Base-by-base conservation (phyloP, 306 rosid genomes). In the Carpinus fangiana region DNA sequence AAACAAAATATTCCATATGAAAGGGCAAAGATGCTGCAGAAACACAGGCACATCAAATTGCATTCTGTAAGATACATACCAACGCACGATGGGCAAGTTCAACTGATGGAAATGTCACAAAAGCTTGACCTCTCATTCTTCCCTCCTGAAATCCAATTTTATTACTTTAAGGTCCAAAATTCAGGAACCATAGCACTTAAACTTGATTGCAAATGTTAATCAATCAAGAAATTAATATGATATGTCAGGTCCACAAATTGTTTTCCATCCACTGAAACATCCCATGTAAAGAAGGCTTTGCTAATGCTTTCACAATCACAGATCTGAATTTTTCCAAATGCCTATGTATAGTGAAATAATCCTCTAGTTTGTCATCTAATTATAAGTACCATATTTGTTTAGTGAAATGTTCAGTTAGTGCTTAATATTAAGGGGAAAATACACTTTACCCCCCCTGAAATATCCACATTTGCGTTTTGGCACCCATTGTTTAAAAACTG, bases 111-210 rank as follows among this genome's bases (percentile, higher is more conserved):
- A 95, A 91, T 72, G 98, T 95, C 82, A 95, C 67, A 80, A 95
- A 95, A 3, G 98, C 97, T 89, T 95, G 98, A 70, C 97, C 98
- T 83, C 93, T 91, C 98, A 95, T 95, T 85, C 98, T 88, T 85
- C 98, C 98, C 86, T 92, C 98, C 98, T 92, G 95, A 82, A 81
- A 92, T 80, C 74, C 68, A 80, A 7, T 46, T 70, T 48, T 31
- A 11, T 62, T 45, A 80, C n/a, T 45, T 84, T 68, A n/a, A 65
- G 76, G 83, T 68, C 66, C 45, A 51, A 16, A 38, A 56, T 28
- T 52, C 48, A n/a, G 73, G 68, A 70, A 47, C 47, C 47, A 62
- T 54, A 57, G 62, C 31, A 60, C 16, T 79, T 71, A 14, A 53
- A 76, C 50, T 34, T 43, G 43, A 45, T 51, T 12, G 38, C 48